phyloP scores from a whole-genome alignment of 768 basidiomycete genomes.

The Suillus weaverae region DNA sequence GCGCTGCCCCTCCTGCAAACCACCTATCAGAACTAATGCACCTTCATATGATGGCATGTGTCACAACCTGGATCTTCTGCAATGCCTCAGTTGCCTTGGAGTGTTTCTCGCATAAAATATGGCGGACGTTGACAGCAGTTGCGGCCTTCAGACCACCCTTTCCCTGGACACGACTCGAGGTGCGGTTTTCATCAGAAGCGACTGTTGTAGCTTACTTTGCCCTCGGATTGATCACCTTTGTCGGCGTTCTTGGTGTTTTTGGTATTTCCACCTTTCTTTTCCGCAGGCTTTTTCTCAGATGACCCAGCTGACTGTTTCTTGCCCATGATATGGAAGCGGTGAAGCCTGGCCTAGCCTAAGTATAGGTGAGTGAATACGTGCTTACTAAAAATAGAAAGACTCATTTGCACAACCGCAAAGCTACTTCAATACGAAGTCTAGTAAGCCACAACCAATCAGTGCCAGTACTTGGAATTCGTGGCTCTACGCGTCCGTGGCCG shows the following conservation, averaged over 20 bases:
- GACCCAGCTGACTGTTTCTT: slow-evolving; percentile 3
- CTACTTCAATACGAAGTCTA: not conserved
- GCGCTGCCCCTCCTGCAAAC: slow-evolving; percentile 64
- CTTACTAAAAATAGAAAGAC: not conserved
- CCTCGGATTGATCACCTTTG: slow-evolving; percentile 19
- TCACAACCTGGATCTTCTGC: slow-evolving; percentile 68
- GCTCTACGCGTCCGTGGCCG: not conserved
- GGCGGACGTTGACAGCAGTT: slow-evolving; percentile 81
- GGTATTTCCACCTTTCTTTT: slow-evolving; percentile 12
- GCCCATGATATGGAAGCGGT: not conserved
- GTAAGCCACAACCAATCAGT: not conserved
- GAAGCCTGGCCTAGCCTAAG: not conserved
- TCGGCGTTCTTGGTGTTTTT: slow-evolving; percentile 18
- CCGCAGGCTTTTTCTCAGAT: not conserved
- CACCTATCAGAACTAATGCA: not conserved
- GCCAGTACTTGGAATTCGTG: not conserved
- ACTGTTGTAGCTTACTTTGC: slow-evolving; percentile 12
- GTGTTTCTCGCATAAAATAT: slow-evolving; percentile 88
- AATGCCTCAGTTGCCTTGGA: slow-evolving; percentile 77
- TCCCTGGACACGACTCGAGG: slow-evolving; percentile 31
- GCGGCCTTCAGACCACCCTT: slow-evolving; percentile 73
- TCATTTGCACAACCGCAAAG: not conserved
- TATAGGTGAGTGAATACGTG: not conserved
- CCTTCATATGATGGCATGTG: not conserved
- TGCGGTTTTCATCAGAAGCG: slow-evolving; percentile 5